These are phyloP conservation scores for Venturia asperata DNA, from an alignment of 2,329 filamentous ascomycete genomes.

Conservation along the genomic window DNA sequence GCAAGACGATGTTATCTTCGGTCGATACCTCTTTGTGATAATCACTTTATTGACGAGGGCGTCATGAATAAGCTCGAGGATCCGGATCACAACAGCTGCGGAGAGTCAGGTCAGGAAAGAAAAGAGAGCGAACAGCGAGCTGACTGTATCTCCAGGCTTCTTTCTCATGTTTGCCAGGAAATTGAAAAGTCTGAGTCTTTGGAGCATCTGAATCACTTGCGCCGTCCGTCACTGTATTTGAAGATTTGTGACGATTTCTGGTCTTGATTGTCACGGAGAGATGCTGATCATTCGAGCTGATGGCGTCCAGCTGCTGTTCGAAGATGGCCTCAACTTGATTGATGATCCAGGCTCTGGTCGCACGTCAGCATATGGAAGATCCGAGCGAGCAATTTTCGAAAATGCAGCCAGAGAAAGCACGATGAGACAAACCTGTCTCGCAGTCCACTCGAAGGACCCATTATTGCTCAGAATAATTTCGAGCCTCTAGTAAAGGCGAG, in stretches of 20 bases:
- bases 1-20: background rate
- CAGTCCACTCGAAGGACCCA: background rate
- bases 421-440: constrained; percentile 17
- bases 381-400: no score
- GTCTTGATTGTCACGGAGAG: constrained; percentile 15
- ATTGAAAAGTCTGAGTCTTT: constrained; percentile 25
- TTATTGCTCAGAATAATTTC: background rate
- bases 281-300: constrained; percentile 11
- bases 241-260: background rate
- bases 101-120: constrained; percentile 20
- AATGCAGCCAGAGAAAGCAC: background rate
- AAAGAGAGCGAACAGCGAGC: constrained; percentile 14
- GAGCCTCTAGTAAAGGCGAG: background rate
- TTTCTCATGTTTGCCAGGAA: constrained; percentile 48
- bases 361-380: background rate
- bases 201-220: background rate
- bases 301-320: constrained; percentile 18
- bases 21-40: constrained; percentile 49
- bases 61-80: constrained; percentile 49
- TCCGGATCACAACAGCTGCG: constrained; percentile 47
- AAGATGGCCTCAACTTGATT: constrained; percentile 16
- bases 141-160: constrained; percentile 54
- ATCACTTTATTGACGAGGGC: constrained; percentile 42
- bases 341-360: constrained; percentile 12
- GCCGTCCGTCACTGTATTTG: background rate